These are phyloP conservation scores for Sporothrix schenckii DNA, from an alignment of 2,329 filamentous ascomycete genomes.

Conservation along the genomic window DNA sequence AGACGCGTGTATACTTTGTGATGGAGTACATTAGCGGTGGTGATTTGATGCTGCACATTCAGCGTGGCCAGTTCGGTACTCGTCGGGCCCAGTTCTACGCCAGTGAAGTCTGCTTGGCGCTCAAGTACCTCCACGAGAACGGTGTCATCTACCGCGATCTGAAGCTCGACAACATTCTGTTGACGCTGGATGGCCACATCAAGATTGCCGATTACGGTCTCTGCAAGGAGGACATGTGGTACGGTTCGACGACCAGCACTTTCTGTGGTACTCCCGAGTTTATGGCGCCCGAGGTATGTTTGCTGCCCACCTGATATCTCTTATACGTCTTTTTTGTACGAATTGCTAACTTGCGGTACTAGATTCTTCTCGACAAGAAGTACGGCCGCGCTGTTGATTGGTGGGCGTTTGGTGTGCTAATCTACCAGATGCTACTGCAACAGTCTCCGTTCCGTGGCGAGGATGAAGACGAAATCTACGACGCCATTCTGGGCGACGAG, in stretches of 20 bases:
- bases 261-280: slow-evolving; percentile 99
- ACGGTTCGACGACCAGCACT: slow-evolving; percentile 91
- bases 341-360: slow-evolving; percentile 18
- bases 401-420: slow-evolving; percentile 99
- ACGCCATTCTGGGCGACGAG: slow-evolving; percentile 95
- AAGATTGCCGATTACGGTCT: slow-evolving; percentile 98
- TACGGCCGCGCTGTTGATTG: slow-evolving; percentile 97
- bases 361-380: slow-evolving; percentile 98
- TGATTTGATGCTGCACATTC: slow-evolving; percentile 98
- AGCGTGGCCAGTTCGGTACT: slow-evolving; percentile 91
- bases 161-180: slow-evolving; percentile 88
- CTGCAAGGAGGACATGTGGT: slow-evolving; percentile 99
- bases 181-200: slow-evolving; percentile 95
- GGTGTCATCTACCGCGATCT: slow-evolving; percentile 98
- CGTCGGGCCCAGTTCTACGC: slow-evolving; percentile 99
- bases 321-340: not conserved
- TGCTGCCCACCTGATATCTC: not conserved
- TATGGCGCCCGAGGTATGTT: slow-evolving; percentile 90
- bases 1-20: slow-evolving; percentile 97
- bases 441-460: slow-evolving; percentile 98
- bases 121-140: slow-evolving; percentile 99
- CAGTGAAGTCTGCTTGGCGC: slow-evolving; percentile 90
- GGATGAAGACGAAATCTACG: slow-evolving; percentile 99
- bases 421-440: slow-evolving; percentile 99
- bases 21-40: slow-evolving; percentile 99